These are phyloP conservation scores for Populus trichocarpa DNA, from an alignment of 441 rosid genomes.

Conservation along the genomic window DNA sequence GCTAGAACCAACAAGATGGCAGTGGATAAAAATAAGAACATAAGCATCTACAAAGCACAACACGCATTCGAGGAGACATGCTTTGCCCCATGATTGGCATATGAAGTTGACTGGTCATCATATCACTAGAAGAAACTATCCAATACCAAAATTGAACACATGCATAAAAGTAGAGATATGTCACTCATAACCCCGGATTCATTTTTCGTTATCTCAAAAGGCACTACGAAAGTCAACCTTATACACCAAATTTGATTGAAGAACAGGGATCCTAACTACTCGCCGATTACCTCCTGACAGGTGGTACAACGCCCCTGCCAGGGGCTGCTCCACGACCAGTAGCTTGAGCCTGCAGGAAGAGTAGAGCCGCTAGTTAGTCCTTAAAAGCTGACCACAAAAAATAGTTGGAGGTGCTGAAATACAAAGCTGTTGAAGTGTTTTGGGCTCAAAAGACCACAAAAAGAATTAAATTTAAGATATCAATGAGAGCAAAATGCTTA, in stretches of 20 bases:
- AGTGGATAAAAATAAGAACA: background rate
- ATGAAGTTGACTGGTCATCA: background rate
- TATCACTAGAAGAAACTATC: background rate
- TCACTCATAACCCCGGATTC: background rate
- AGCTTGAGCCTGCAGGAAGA: slow-evolving; percentile 55
- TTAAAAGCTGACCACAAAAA: no score
- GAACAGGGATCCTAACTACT: slow-evolving; percentile 13
- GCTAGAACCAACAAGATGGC: background rate
- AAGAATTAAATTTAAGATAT: background rate
- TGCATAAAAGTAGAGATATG: slow-evolving; percentile 5
- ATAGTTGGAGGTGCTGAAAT: no score
- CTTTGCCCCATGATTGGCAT: background rate
- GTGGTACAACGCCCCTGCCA: slow-evolving; percentile 74
- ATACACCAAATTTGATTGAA: background rate
- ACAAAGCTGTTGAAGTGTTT: background rate
- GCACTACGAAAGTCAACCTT: slow-evolving; percentile 3
- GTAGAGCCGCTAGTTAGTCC: background rate
- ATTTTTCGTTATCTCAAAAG: background rate
- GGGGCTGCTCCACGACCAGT: slow-evolving; percentile 75
- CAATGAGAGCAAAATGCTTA: slow-evolving; percentile 25
- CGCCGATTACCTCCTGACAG: slow-evolving; percentile 57
- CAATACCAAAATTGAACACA: background rate
- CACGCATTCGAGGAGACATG: background rate
- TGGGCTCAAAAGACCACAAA: background rate
- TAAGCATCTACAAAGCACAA: background rate